Evolutionary conservation across 1,284 basidiomycete species (phyloP).

Genomic region (Pyrrhoderma lamaoense): DNA sequence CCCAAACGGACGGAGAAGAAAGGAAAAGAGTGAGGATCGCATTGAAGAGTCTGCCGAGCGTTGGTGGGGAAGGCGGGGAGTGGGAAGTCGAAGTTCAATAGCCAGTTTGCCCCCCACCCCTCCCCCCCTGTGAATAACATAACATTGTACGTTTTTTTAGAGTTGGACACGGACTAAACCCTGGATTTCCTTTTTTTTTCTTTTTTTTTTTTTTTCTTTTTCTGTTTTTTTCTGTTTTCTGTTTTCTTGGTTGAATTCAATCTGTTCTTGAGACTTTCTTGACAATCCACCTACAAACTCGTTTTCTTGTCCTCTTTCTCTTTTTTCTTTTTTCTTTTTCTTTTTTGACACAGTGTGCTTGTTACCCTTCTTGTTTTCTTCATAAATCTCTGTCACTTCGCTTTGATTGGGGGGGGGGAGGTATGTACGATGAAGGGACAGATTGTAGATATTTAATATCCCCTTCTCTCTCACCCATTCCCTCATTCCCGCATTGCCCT

Average conservation of each 20-base stretch:
- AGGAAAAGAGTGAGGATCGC: slow-evolving; percentile 52
- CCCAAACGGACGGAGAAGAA: slow-evolving; percentile 24
- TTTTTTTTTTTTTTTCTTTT: background rate
- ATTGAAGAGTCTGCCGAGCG: slow-evolving; percentile 51
- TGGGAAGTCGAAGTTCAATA: slow-evolving; percentile 56
- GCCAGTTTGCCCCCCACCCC: no score
- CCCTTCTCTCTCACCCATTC: no score
- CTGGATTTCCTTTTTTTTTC: slow-evolving; percentile 1
- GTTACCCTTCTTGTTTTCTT: background rate
- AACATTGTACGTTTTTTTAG: background rate
- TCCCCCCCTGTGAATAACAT: no score
- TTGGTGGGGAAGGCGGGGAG: slow-evolving; percentile 58
- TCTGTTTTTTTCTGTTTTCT: background rate
- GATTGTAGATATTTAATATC: no score
- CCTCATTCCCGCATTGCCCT: no score
- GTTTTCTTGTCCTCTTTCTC: background rate
- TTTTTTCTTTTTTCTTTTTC: background rate
- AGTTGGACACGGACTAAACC: background rate
- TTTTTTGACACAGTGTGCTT: background rate
- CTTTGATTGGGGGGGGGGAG: no score
- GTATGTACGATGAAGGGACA: no score
- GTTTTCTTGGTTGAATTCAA: background rate
- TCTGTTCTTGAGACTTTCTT: background rate
- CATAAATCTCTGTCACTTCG: no score
- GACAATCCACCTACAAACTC: background rate